Base-by-base conservation (phyloP, 1,139 yeast species). In the Kazachstania sp. region DNA sequence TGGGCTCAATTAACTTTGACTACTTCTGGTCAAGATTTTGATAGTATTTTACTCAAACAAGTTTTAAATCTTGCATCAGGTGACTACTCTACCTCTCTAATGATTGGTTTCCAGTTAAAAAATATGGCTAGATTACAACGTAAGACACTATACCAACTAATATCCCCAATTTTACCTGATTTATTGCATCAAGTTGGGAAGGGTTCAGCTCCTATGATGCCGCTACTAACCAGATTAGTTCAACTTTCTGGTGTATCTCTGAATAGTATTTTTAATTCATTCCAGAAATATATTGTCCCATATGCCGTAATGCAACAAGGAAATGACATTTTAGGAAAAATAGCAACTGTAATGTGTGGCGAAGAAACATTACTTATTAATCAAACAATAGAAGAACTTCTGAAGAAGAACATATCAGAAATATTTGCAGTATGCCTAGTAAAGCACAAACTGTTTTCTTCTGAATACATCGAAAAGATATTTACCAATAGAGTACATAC, bases 111-210 rank as follows among this genome's bases (percentile, higher is more conserved):
- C 32, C 65, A 65, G 49, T 54, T 66, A 4, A 55, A 57, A 32
- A 55, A 57, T 37, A 52, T 65, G 38, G 74, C 82, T 0, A 62
- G 66, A 18, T 65, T 71, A 1, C 71, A 72, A 49, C 61, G 68
- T 1, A 61, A 77, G 30, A 75, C 85, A 1, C 81, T 87, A 0
- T 81, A 82, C 69, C 86, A 84, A 58, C 65, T 92, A 16, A 68
- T 88, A 34, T 77, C 87, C 3, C 95, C 96, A 0, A 85, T 79
- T 54, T 73, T 92, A 59, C 86, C 94, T 1, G 75, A 84, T 44
- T 71, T 88, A n/a, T 77, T 92, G 37, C 76, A 81, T 45, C 73
- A 77, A 43, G 71, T 86, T 15, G 80, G 86, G 1, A 79, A 79
- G 51, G 71, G 72, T 45, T 58, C 75, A 39, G 65, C 65, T 3